Conservation (phyloP, 441 rosid genomes). For the Pelargonium citronellum region DNA sequence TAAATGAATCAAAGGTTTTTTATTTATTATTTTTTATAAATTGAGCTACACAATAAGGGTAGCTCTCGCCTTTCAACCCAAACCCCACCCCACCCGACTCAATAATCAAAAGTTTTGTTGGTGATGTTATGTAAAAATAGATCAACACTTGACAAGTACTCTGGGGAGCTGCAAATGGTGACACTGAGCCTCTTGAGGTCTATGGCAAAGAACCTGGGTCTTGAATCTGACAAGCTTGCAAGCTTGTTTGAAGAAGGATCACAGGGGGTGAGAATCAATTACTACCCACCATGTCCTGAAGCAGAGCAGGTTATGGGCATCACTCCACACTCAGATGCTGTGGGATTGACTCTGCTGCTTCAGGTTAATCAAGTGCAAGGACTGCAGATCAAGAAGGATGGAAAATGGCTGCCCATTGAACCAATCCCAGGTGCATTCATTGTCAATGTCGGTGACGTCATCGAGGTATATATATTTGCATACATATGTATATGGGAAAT, state of each 20-base stretch:
- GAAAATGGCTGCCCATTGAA: slow-evolving; percentile 34
- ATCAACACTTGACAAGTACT: slow-evolving; percentile 30
- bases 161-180: slow-evolving; percentile 26
- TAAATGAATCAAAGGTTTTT: too few relatives aligned
- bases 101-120: too few relatives aligned
- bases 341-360: slow-evolving; percentile 32
- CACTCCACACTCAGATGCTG: slow-evolving; percentile 39
- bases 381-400: slow-evolving; percentile 37
- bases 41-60: too few relatives aligned
- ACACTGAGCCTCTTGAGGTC: slow-evolving; percentile 18
- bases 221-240: slow-evolving; percentile 23
- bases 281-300: slow-evolving; percentile 33
- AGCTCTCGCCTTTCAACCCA: too few relatives aligned
- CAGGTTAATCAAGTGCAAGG: slow-evolving; percentile 40
- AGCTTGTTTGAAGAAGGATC: slow-evolving; percentile 26
- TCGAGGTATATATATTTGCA: slow-evolving; percentile 30
- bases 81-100: too few relatives aligned
- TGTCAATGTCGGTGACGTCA: slow-evolving; percentile 36
- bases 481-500: too few relatives aligned
- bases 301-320: slow-evolving; percentile 34
- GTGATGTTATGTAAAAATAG: slow-evolving; percentile 7
- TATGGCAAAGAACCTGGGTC: slow-evolving; percentile 34
- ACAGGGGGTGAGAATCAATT: slow-evolving; percentile 40
- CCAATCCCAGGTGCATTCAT: slow-evolving; percentile 37
- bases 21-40: too few relatives aligned